Percentiles rank a stretch among this genome's conserved stretches.
Conservation (phyloP, 140 eudicot genomes). For the Stevia rebaudiana region DNA sequence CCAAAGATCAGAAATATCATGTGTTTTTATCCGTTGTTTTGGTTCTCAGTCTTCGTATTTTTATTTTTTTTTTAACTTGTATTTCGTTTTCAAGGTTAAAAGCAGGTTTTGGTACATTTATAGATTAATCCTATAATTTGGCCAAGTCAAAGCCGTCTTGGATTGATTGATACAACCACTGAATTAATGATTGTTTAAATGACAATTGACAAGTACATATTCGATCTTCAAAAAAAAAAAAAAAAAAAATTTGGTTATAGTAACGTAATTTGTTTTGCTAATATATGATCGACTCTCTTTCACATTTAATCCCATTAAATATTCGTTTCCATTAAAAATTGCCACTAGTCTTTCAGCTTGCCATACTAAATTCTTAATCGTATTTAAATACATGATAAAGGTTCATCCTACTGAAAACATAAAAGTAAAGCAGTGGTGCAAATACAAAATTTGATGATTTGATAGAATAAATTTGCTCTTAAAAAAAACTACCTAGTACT, state of each 20-base stretch:
- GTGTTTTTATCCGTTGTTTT: conserved; percentile 13
- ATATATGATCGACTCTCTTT: not conserved
- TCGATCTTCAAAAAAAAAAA: no score
- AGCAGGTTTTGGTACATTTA: conserved; percentile 3
- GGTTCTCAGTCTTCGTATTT: not conserved
- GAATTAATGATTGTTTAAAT: not conserved
- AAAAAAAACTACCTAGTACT: no score
- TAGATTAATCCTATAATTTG: conserved; percentile 13
- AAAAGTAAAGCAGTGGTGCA: no score
- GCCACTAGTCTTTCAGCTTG: conserved; percentile 29
- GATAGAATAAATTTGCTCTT: no score
- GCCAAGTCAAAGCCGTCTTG: conserved; percentile 27
- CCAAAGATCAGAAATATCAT: not conserved
- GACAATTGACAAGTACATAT: no score
- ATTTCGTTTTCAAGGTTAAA: conserved; percentile 22
- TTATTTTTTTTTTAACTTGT: no score
- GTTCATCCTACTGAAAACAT: no score
- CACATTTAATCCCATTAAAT: not conserved
- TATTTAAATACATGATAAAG: no score
- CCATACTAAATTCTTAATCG: conserved; percentile 6
- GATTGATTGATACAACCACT: not conserved
- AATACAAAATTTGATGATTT: no score
- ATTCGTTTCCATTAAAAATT: not conserved
- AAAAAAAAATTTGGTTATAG: no score
- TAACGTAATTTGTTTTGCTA: no score